These are phyloP conservation scores for Alternaria brassicicola DNA, from an alignment of 2,329 filamentous ascomycete species.

Conservation along the genomic window DNA sequence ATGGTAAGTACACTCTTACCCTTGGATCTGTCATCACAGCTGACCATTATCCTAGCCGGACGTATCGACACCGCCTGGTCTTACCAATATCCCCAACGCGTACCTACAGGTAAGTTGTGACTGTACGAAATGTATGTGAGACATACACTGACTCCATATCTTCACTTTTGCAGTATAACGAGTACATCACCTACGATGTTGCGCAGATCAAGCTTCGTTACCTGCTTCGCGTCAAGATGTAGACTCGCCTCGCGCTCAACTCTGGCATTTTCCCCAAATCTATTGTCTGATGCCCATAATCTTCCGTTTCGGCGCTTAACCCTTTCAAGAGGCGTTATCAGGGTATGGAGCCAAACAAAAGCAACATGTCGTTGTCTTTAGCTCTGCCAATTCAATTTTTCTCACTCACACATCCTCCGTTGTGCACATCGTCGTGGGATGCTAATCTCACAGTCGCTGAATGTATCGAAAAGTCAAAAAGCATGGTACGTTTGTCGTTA, in stretches of 20 bases:
- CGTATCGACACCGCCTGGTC: slow-evolving; percentile 51
- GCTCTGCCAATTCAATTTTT: background rate
- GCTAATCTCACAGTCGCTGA: background rate
- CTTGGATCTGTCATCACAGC: background rate
- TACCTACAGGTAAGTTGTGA: too few species aligned
- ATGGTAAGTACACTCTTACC: slow-evolving; percentile 62
- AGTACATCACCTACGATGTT: slow-evolving; percentile 75
- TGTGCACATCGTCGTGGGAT: background rate
- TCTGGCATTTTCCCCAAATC: background rate
- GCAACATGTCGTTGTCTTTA: background rate
- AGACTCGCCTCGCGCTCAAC: background rate
- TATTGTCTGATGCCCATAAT: background rate
- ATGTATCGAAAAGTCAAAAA: background rate
- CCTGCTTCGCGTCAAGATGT: slow-evolving; percentile 63
- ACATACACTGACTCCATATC: too few species aligned
- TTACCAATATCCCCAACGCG: slow-evolving; percentile 56
- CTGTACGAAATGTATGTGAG: too few species aligned
- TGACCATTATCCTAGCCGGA: slow-evolving; percentile 32
- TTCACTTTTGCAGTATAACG: slow-evolving; percentile 74
- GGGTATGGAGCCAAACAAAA: background rate
- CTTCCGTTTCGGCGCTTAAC: background rate
- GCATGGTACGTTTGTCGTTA: slow-evolving; percentile 11
- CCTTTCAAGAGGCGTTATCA: background rate
- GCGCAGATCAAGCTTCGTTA: slow-evolving; percentile 74
- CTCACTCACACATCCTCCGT: background rate